phyloP scores from a whole-genome alignment of 805 yeast genomes.

The Candida tibetensis region DNA sequence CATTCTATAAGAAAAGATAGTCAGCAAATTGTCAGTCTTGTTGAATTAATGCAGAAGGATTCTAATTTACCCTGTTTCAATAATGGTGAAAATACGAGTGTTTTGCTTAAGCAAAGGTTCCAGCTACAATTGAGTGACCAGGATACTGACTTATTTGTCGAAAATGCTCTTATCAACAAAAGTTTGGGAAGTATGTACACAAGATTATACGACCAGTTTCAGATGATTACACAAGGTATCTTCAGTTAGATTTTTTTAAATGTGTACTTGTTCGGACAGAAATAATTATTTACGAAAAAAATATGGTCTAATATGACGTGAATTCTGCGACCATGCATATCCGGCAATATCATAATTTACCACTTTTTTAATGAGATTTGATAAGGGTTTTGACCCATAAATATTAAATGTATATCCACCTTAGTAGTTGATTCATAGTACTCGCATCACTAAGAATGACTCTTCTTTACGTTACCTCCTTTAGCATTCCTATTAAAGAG shows the following conservation, averaged over 20 bases:
- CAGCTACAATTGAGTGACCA: conserved; percentile 71
- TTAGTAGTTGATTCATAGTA: too few species aligned
- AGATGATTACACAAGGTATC: conserved; percentile 91
- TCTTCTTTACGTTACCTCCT: too few species aligned
- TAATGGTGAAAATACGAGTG: conserved; percentile 80
- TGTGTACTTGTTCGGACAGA: too few species aligned
- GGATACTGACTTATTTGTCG: conserved; percentile 78
- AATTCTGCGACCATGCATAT: too few species aligned
- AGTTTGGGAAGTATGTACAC: conserved; percentile 88
- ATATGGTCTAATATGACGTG: too few species aligned
- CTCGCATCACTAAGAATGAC: too few species aligned
- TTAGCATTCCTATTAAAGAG: too few species aligned
- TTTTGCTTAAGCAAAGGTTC: conserved; percentile 74
- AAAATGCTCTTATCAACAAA: conserved; percentile 67
- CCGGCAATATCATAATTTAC: too few species aligned
- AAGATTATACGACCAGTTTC: conserved; percentile 91
- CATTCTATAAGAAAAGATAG: conserved; percentile 68
- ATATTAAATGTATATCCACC: too few species aligned
- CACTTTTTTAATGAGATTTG: too few species aligned
- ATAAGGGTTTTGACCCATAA: too few species aligned
- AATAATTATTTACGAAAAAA: too few species aligned
- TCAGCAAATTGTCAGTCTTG: conserved; percentile 74
- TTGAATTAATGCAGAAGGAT: conserved; percentile 91
- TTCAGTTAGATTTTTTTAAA: conserved; percentile 64
- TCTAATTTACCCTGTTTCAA: conserved; percentile 88